A percentile compares a stretch with the other conserved stretches of the same genome.
These are phyloP conservation scores for Pseudomonodictys pantanalensis DNA, from an alignment of 495 filamentous ascomycete species.

Conservation along the genomic window DNA sequence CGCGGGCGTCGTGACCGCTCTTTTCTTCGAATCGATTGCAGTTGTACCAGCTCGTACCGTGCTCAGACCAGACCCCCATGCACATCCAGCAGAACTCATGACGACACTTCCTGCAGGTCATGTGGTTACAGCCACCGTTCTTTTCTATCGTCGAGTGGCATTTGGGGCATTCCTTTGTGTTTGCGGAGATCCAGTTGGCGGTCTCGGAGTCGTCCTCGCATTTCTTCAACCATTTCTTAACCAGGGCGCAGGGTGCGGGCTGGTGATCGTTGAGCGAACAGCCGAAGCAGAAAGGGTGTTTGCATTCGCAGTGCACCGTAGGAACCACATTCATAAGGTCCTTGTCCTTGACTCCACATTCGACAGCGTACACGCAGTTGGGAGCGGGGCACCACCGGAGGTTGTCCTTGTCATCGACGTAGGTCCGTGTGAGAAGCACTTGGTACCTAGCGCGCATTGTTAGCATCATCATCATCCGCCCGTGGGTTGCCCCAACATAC, in stretches of 20 bases:
- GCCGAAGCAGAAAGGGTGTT: conserved; percentile 91
- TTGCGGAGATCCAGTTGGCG: conserved; percentile 98
- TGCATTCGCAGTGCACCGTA: conserved; percentile 80
- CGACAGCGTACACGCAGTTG: conserved; percentile 87
- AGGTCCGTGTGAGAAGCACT: conserved; percentile 83
- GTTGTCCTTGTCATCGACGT: conserved; percentile 92
- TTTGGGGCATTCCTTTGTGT: conserved; percentile 96
- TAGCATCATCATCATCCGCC: background rate
- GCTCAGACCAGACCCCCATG: conserved; percentile 97
- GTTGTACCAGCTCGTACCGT: conserved; percentile 99
- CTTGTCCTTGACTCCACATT: conserved; percentile 80
- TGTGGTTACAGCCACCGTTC: conserved; percentile 98
- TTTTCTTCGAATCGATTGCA: conserved; percentile 97
- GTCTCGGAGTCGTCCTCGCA: conserved; percentile 98
- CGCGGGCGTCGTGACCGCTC: conserved; percentile 82
- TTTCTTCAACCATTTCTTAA: conserved; percentile 97
- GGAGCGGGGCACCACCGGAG: conserved; percentile 97
- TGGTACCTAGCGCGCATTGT: conserved; percentile 66
- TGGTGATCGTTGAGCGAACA: conserved; percentile 90
- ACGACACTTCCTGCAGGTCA: conserved; percentile 98
- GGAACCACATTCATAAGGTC: conserved; percentile 83
- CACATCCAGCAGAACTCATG: conserved; percentile 99
- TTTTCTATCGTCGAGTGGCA: conserved; percentile 98
- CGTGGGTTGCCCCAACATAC: conserved; percentile 40
- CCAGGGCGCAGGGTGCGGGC: conserved; percentile 83